Evolutionary conservation across 768 basidiomycete species (phyloP), one percentile per base, ranked within the genome.

Genomic region (Collybia sordida): DNA sequence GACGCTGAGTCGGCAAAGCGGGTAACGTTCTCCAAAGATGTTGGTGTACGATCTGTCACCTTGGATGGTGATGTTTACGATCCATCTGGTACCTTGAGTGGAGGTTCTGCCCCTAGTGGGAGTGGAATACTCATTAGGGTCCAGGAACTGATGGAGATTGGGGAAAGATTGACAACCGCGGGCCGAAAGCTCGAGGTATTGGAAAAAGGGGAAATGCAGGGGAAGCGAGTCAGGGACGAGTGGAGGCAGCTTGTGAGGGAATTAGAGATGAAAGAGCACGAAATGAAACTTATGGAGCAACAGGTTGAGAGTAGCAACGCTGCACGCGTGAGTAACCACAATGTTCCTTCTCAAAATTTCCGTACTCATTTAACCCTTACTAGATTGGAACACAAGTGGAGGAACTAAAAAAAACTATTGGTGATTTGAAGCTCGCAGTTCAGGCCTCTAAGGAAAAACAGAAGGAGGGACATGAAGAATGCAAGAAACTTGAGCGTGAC

Each of bases 1-100:
- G 93, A 96, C 57, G 81, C 93, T 2, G 85, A 86, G 17, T 78
- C 93, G 0, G 97, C 97, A 1, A 92, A 93, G 63, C 68, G 72
- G 0, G 90, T 97, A 37, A 97, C 97, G 0, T 98, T 98, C 73
- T 74, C 83, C 48, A 69, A 63, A 17, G 73, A 82, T 8, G 77
- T 88, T 12, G 74, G 77, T 18, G 83, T 90, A 42, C 85, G 85
- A 44, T 94, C 91, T 8, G 94, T 98, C 41, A 99, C 97, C 6
- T 75, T 97, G 18, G 87, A 92, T 2, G 97, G 97, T 2, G 97
- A 98, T 61, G 83, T 97, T 9, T 98, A 99, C 65, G 97, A 99
- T 54, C 96, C 97, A 2, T 88, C 89, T 6, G 96, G 96, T 6
- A 95, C 90, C 0, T 81, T 99, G 17, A 91, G 86, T 17, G 97